phyloP scores from a whole-genome alignment of 257 asterid genomes.

The Solanum corneliomulleri region DNA sequence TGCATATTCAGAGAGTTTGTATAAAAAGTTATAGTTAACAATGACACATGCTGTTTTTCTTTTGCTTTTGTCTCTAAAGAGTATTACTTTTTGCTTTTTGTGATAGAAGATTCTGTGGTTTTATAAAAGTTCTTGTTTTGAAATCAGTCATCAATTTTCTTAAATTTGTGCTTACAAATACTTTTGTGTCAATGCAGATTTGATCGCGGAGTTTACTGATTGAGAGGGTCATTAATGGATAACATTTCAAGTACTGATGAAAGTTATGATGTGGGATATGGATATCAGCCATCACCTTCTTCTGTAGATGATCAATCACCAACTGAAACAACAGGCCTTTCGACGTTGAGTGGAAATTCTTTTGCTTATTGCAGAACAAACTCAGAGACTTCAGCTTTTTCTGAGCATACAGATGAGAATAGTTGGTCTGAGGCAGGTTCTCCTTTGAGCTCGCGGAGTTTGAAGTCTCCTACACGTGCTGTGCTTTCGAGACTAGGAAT shows the following conservation, averaged over 20 bases:
- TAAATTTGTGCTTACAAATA: not conserved
- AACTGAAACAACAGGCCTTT: conserved; percentile 28
- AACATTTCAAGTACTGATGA: conserved; percentile 33
- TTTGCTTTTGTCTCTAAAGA: conserved; percentile 10
- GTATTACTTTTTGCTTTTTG: not conserved
- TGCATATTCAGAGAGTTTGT: conserved; percentile 22
- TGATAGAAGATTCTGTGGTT: not conserved
- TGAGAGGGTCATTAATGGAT: conserved; percentile 22
- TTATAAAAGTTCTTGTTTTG: not conserved
- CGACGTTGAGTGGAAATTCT: conserved; percentile 41
- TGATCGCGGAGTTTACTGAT: not conserved
- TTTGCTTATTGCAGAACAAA: conserved; percentile 51
- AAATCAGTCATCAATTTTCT: not conserved
- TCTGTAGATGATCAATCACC: conserved; percentile 48
- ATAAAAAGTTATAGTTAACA: conserved; percentile 9
- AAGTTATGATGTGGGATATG: conserved; percentile 28
- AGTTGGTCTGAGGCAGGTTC: conserved; percentile 42
- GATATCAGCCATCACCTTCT: conserved; percentile 40
- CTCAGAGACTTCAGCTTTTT: conserved; percentile 59
- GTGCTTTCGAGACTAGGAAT: conserved; percentile 57
- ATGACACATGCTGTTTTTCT: conserved; percentile 16
- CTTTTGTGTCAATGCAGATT: not conserved
- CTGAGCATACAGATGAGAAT: conserved; percentile 51
- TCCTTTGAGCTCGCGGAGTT: conserved; percentile 51
- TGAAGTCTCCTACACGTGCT: conserved; percentile 60